Evolutionary conservation across 306 rosid genomes (phyloP), one percentile per base, ranked within the genome.

Genomic region (Prunus padus): DNA sequence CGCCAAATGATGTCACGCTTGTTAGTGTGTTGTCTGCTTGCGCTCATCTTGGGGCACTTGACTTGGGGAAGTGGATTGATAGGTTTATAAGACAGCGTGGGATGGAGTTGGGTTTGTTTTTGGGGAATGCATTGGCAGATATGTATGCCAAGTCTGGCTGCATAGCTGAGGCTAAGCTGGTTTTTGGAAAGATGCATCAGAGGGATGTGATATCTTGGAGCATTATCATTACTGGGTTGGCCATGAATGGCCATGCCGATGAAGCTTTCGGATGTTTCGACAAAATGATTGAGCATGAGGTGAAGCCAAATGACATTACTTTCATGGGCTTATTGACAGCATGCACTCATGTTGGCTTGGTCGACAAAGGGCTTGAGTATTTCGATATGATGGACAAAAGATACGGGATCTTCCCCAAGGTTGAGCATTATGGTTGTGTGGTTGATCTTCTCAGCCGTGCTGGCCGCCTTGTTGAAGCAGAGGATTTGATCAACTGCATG

Each of bases 101-200:
- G 49, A 74, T 78, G 74, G 73, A 69, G 7, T 45, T 82, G 6
- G 73, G 80, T 8, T 49, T 82, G 19, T 78, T 74, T 51, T 74
- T 82, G 69, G 82, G 86, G 33, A 82, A 82, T 68, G 86, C 86
- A 23, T 59, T 82, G 40, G 80, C 82, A 1, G 80, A 82, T 76
- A 82, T 82, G 86, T 74, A 82, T 74, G 86, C 77, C 1, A 82
- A 82, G 46, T 82, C 83, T 64, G 86, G 86, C 11, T 82, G 77
- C 69, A 78, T 82, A n/a, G 25, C 26, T 31, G 83, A 82, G 61
- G 80, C 82, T 42, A 74, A 73, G 65, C 45, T 31, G 19, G 74
- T 78, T 54, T 82, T 78, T 46, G 20, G 70, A 26, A 23, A 55
- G 44, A 78, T 78, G 86, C 77, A 55, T 66, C 77, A 82, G 77